phyloP scores from a whole-genome alignment of 345 rosid species.

The Camelina sativa region DNA sequence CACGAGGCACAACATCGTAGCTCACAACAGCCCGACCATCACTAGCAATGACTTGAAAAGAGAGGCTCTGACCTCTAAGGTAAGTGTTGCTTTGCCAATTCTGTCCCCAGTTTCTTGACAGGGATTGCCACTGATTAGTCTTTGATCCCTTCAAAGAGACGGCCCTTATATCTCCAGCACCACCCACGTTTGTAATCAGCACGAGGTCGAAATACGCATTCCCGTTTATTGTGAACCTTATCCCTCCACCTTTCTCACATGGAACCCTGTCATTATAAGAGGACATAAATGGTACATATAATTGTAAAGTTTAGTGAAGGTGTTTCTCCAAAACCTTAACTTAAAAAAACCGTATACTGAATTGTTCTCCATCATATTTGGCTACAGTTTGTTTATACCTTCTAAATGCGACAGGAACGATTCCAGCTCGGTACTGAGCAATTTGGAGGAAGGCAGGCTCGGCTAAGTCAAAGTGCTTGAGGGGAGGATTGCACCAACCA shows the following conservation, averaged over 20 bases:
- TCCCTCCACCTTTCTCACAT: slow-evolving; percentile 63
- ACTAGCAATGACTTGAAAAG: slow-evolving; percentile 62
- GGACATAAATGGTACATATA: background rate
- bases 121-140: slow-evolving; percentile 56
- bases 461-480: slow-evolving; percentile 65
- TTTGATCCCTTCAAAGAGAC: slow-evolving; percentile 68
- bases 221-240: slow-evolving; percentile 63
- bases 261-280: slow-evolving; percentile 48
- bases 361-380: background rate
- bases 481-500: slow-evolving; percentile 76
- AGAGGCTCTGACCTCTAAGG: slow-evolving; percentile 60
- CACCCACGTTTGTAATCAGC: slow-evolving; percentile 64
- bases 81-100: slow-evolving; percentile 69
- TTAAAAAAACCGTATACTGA: background rate
- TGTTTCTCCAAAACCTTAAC: background rate
- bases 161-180: slow-evolving; percentile 62
- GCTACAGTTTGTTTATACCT: slow-evolving; percentile 40
- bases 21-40: slow-evolving; percentile 56
- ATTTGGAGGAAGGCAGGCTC: slow-evolving; percentile 63
- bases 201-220: slow-evolving; percentile 67
- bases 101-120: slow-evolving; percentile 82
- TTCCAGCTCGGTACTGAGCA: slow-evolving; percentile 63
- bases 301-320: background rate
- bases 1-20: slow-evolving; percentile 54
- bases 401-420: slow-evolving; percentile 58